A percentile compares a stretch with the other conserved stretches of the same genome.
Evolutionary conservation across 2,329 filamentous ascomycete species (phyloP).

Genomic region (Fusarium cicatricum): DNA sequence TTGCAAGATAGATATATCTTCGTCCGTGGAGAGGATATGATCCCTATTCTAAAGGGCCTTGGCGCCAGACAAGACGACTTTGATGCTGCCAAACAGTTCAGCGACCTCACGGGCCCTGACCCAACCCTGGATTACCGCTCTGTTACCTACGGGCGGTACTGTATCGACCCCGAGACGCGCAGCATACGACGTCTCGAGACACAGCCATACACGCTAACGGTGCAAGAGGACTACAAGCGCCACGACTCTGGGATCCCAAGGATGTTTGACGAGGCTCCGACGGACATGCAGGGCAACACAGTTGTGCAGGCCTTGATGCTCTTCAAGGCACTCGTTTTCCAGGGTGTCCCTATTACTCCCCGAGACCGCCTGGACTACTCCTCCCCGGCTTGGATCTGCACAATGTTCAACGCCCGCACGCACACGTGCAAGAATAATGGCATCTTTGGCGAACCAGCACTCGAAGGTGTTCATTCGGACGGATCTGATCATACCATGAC

Average conservation of each 20-base stretch:
- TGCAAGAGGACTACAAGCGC: constrained; percentile 42
- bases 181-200: constrained; percentile 39
- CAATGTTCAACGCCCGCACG: constrained; percentile 42
- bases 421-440: constrained; percentile 28
- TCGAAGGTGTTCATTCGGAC: constrained; percentile 45
- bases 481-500: constrained; percentile 46
- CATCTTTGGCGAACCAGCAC: constrained; percentile 41
- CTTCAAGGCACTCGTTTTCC: constrained; percentile 42
- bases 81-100: constrained; percentile 28
- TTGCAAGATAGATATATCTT: constrained; percentile 36
- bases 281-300: constrained; percentile 42
- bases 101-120: constrained; percentile 34
- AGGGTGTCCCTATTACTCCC: constrained; percentile 28
- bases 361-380: constrained; percentile 40
- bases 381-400: constrained; percentile 36
- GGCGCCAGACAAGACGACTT: constrained; percentile 41
- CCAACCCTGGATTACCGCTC: constrained; percentile 40
- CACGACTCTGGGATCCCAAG: constrained; percentile 40
- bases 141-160: constrained; percentile 38
- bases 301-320: constrained; percentile 42
- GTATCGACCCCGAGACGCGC: constrained; percentile 33
- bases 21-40: constrained; percentile 36
- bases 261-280: constrained; percentile 40
- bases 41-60: constrained; percentile 33
- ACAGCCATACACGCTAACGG: constrained; percentile 40